Percentiles rank a stretch among this genome's conserved stretches.
Conservation (phyloP, 768 basidiomycete genomes). For the Cystobasidium ongulense region DNA sequence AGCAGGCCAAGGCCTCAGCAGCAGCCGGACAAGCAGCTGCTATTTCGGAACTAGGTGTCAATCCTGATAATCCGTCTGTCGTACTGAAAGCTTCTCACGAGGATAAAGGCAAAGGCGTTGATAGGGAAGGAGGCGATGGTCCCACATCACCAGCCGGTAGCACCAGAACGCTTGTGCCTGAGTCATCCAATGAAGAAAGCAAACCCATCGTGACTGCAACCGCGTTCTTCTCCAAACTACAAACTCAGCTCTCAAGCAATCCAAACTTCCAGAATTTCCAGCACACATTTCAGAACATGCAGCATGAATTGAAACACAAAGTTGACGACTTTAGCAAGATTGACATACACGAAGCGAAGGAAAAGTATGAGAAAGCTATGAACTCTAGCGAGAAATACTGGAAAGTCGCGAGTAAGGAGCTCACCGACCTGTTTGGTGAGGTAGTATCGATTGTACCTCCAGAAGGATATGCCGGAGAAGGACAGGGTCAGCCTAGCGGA, state of each 20-base stretch:
- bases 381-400: slow-evolving; percentile 48
- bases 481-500: slow-evolving; percentile 37
- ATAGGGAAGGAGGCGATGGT: not conserved
- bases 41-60: not conserved
- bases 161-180: not conserved
- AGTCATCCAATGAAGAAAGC: not conserved
- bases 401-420: slow-evolving; percentile 43
- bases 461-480: slow-evolving; percentile 34
- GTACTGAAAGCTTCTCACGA: not conserved
- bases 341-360: slow-evolving; percentile 42
- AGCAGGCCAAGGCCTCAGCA: slow-evolving; percentile 27
- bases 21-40: slow-evolving; percentile 32
- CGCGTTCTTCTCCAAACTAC: slow-evolving; percentile 36
- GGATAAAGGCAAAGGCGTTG: slow-evolving; percentile 9
- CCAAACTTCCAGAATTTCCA: slow-evolving; percentile 34
- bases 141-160: not conserved
- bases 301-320: slow-evolving; percentile 27
- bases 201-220: slow-evolving; percentile 27
- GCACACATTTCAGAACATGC: slow-evolving; percentile 31
- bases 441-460: slow-evolving; percentile 49
- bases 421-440: slow-evolving; percentile 42
- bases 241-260: slow-evolving; percentile 28
- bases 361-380: slow-evolving; percentile 45
- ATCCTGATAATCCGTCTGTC: slow-evolving; percentile 4
- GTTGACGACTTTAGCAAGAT: slow-evolving; percentile 39